Evolutionary conservation across 2,329 filamentous ascomycete species (phyloP).

Genomic region (Neonectria neomacrospora): DNA sequence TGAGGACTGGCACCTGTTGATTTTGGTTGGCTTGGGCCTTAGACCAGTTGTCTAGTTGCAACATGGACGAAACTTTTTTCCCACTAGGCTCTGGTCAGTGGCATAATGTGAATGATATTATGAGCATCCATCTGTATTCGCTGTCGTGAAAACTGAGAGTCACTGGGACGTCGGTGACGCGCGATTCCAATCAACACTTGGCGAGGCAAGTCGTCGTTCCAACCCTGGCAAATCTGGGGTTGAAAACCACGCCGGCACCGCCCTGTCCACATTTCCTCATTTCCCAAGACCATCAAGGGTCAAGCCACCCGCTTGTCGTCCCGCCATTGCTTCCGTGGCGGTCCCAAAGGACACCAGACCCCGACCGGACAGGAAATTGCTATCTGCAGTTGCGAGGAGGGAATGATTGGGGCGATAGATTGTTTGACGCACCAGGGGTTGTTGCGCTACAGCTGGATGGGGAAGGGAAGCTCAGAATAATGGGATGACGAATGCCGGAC

Average conservation of each 20-base stretch:
- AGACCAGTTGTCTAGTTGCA: slow-evolving; percentile 36
- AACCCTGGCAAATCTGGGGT: slow-evolving; percentile 37
- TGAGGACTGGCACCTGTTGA: slow-evolving; percentile 31
- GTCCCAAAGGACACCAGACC: background rate
- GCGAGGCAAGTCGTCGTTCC: background rate
- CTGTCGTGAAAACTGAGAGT: background rate
- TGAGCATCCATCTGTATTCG: background rate
- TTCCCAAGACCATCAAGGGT: slow-evolving; percentile 30
- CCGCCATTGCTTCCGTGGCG: background rate
- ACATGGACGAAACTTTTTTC: slow-evolving; percentile 13
- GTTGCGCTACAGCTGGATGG: slow-evolving; percentile 11
- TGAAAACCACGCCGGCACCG: slow-evolving; percentile 13
- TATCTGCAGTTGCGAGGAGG: background rate
- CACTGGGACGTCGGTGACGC: background rate
- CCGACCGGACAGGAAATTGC: slow-evolving; percentile 8
- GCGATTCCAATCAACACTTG: background rate
- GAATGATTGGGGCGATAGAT: background rate
- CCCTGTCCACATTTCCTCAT: slow-evolving; percentile 32
- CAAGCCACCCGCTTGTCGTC: slow-evolving; percentile 20
- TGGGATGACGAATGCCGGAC: slow-evolving; percentile 4
- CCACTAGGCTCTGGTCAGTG: background rate
- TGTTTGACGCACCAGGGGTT: background rate
- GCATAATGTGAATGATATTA: slow-evolving; percentile 12
- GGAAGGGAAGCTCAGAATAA: slow-evolving; percentile 9
- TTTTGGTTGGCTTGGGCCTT: slow-evolving; percentile 25